Base-by-base conservation (phyloP, 805 yeast genomes). In the Hagleromyces aurorensis region DNA sequence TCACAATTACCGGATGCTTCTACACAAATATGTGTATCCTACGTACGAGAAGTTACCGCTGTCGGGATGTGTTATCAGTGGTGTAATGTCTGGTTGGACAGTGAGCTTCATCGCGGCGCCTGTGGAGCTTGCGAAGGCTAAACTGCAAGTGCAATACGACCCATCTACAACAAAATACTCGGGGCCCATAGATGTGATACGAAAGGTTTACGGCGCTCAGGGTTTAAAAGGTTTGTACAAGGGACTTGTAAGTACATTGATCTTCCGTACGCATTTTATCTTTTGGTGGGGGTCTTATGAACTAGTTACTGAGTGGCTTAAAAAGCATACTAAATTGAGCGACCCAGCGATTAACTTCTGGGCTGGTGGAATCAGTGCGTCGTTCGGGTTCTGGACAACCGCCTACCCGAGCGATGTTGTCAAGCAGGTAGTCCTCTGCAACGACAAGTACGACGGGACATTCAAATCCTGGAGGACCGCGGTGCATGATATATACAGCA, bases 251-350 rank as follows among this genome's bases (percentile, higher is more conserved):
- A 75, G 94, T 10, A 86, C 96, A 0, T 72, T 85, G 78, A 69
- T 86, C 9, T 86, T 86, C 62, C 68, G 96, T 51, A 75, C 94
- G 1, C 82, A 82, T 56, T 86, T 85, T 52, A 67, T 82, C 19
- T 81, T 83, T 35, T 84, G 93, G 89, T 86, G 96, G 96, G 94
- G 94, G 2, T 75, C 93, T 0, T 86, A 86, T 52, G 94, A 84
- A 49, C 33, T 84, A 6, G 68, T 85, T 52, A 82, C 93, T 6
- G 64, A 69, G 32, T 76, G 69, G 65, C 75, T 85, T 56, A 67
- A 70, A 41, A 62, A 65, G 5, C 64, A 82, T 44, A 84, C 94
- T 1, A 56, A 60, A 21, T 41, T 84, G 66, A 71, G 78, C 27
- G 70, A 70, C 22, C 73, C 91, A 2, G 64, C 85, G 0, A 67